Evolutionary conservation across 169 alveolate species (phyloP).

Genomic region (Condylostoma magnum): DNA sequence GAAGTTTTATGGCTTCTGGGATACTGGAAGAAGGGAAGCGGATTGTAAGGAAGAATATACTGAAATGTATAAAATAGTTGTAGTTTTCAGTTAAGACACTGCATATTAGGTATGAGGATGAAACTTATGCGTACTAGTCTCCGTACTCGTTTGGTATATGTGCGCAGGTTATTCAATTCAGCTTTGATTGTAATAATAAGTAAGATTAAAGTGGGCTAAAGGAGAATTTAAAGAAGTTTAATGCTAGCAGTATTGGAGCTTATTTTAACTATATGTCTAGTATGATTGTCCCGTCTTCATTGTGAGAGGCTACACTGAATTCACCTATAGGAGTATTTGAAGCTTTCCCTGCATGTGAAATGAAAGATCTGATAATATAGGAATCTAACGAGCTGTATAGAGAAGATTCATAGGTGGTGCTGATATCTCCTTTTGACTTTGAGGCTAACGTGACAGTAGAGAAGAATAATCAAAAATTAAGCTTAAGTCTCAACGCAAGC

Average conservation of each 20-base stretch:
- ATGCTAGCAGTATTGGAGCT: neutral
- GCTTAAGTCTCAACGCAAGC: neutral
- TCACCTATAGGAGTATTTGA: slow-evolving; percentile 22
- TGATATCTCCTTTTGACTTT: neutral
- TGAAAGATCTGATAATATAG: neutral
- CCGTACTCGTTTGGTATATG: slow-evolving; percentile 20
- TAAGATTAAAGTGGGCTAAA: too few species aligned
- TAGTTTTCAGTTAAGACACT: neutral
- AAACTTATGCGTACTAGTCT: neutral
- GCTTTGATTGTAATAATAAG: too few species aligned
- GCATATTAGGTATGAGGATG: slow-evolving; percentile 33
- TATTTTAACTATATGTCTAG: slow-evolving; percentile 24
- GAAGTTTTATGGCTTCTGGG: too few species aligned
- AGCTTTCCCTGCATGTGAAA: slow-evolving; percentile 30
- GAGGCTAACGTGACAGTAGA: neutral
- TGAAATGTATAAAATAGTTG: too few species aligned
- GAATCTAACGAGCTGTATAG: neutral
- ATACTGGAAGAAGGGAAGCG: too few species aligned
- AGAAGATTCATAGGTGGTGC: neutral
- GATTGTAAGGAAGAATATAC: too few species aligned
- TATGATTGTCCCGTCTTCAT: slow-evolving; percentile 12
- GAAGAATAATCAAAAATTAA: neutral
- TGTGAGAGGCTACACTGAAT: slow-evolving; percentile 25
- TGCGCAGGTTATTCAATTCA: too few species aligned
- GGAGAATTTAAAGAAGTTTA: slow-evolving; percentile 5